phyloP scores from a whole-genome alignment of 768 basidiomycete species.

The Gloeophyllum trabeum region DNA sequence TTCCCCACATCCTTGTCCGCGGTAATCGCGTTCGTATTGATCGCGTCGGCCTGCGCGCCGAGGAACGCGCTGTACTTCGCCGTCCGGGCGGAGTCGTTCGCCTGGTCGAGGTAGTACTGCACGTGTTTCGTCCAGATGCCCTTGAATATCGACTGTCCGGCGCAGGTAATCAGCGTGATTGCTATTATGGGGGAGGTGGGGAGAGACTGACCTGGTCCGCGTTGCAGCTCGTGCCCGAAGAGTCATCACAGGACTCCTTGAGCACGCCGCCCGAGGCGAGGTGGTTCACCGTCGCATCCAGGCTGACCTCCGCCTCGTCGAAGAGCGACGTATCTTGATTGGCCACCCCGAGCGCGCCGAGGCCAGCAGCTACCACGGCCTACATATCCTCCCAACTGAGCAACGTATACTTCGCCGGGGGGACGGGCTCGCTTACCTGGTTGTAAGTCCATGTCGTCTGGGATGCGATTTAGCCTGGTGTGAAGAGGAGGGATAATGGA shows the following conservation, averaged over 20 bases:
- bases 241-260: constrained; percentile 20
- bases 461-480: no score
- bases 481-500: no score
- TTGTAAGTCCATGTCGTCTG: constrained; percentile 9
- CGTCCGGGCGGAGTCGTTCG: constrained; percentile 4
- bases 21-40: neutral
- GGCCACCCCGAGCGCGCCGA: constrained; percentile 5
- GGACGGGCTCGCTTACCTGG: neutral
- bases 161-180: no score
- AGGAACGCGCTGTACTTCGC: constrained; percentile 8
- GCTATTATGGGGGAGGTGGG: no score
- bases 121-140: constrained; percentile 11
- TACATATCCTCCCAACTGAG: neutral
- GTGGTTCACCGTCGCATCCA: constrained; percentile 8
- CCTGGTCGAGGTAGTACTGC: constrained; percentile 11
- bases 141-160: neutral
- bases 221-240: constrained; percentile 5
- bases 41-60: constrained; percentile 6
- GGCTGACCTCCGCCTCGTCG: constrained; percentile 9
- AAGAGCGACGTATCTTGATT: constrained; percentile 5
- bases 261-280: constrained; percentile 5
- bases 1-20: neutral
- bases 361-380: constrained; percentile 7
- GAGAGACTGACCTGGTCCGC: no score
- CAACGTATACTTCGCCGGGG: neutral